A percentile compares a stretch with the other conserved stretches of the same genome.
Evolutionary conservation across 345 rosid species (phyloP).

Genomic region (Murraya paniculata): DNA sequence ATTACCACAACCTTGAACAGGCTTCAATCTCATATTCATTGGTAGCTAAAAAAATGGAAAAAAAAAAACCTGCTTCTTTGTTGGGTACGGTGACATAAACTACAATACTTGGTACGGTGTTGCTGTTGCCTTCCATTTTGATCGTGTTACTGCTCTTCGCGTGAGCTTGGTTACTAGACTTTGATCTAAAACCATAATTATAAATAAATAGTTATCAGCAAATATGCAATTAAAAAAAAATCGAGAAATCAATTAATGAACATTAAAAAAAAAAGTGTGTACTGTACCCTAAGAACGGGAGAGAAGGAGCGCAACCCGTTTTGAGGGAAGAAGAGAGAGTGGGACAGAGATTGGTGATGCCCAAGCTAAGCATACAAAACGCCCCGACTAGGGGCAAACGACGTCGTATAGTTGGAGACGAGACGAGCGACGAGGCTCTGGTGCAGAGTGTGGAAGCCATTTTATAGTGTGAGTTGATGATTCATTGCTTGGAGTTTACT

Average conservation of each 20-base stretch:
- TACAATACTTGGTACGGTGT: conserved; percentile 70
- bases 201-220: neutral
- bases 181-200: conserved; percentile 41
- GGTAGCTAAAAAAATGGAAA: neutral
- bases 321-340: conserved; percentile 35
- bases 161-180: conserved; percentile 30
- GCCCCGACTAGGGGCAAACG: conserved; percentile 62
- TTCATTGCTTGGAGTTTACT: conserved; percentile 12
- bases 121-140: conserved; percentile 62
- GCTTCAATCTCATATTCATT: no score
- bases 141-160: conserved; percentile 19
- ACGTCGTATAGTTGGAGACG: conserved; percentile 41
- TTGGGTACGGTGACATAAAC: conserved; percentile 90
- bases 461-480: conserved; percentile 2
- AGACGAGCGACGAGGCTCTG: conserved; percentile 26
- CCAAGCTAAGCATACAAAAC: conserved; percentile 65
- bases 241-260: no score
- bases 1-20: no score
- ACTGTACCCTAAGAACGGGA: conserved; percentile 50
- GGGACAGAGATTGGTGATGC: conserved; percentile 48
- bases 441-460: conserved; percentile 36
- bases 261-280: neutral
- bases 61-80: conserved; percentile 65
- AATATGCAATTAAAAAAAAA: neutral
- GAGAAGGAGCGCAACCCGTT: conserved; percentile 55